Percentiles rank a stretch among this genome's conserved stretches.
Evolutionary conservation across 495 filamentous ascomycete species (phyloP).

Genomic region (Penicillium desertorum): DNA sequence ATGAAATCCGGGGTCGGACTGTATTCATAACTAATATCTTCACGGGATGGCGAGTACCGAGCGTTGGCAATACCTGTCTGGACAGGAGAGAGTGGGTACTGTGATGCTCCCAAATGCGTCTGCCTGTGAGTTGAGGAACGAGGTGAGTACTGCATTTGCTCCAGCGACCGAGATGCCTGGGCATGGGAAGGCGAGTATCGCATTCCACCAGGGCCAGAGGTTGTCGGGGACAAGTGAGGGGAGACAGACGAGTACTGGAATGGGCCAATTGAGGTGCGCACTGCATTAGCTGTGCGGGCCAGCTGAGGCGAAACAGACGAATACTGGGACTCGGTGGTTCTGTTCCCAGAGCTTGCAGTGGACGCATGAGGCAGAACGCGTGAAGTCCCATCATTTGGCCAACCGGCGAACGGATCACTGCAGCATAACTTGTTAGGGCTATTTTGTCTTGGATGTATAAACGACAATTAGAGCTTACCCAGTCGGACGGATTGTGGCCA

Average conservation of each 20-base stretch:
- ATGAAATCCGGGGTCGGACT: neutral
- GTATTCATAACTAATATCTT: neutral
- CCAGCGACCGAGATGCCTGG: neutral
- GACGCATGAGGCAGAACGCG: neutral
- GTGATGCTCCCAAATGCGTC: neutral
- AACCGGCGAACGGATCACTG: constrained; percentile 4
- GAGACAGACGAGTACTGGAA: neutral
- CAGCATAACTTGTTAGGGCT: neutral
- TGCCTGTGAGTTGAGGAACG: neutral
- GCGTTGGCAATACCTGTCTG: neutral
- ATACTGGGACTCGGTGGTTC: neutral
- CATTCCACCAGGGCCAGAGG: neutral
- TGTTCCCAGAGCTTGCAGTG: neutral
- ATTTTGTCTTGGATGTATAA: neutral
- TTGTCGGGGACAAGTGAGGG: neutral
- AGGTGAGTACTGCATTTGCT: neutral
- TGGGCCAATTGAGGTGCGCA: neutral
- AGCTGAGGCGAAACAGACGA: neutral
- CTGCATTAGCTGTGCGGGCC: no score
- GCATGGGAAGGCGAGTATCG: neutral
- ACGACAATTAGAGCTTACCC: neutral
- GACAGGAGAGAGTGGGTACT: neutral
- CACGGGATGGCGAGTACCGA: constrained; percentile 3
- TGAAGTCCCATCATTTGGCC: neutral
- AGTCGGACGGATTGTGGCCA: neutral